Evolutionary conservation across 2,329 filamentous ascomycete genomes (phyloP), one percentile per base, ranked within the genome.

Genomic region (Penicillium sp.): DNA sequence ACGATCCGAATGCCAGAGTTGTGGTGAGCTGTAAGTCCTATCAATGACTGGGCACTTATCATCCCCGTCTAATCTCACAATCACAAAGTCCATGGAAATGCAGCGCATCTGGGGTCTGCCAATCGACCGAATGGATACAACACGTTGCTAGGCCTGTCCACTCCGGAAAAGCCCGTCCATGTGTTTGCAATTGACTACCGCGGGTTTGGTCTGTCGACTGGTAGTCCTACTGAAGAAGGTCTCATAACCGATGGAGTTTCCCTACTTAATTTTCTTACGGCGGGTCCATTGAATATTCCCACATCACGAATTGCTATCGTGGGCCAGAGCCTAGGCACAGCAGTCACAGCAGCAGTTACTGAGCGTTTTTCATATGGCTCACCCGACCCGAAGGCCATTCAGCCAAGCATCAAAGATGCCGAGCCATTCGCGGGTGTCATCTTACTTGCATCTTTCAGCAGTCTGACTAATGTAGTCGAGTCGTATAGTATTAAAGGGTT

Each of bases 181-280:
- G 84, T 96, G 45, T 80, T 97, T n/a, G 85, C 91, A 39, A 87
- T 96, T 66, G 92, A 96, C 78, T 97, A 97, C 75, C 89, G 93
- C 19, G 93, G 93, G 7, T 97, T 91, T 65, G 93, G 92, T 1
- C 82, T 85, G 39, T 95, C 90, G 9, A 90, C 87, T 0, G 91
- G 93, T n/a, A 78, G 76, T 4, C 93, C 93, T 0, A 88, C 87
- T 0, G 93, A 98, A 76, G 77, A 83, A 35, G 93, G 93, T 0
- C 77, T 98, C 8, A 90, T 96, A 54, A 85, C 84, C 4, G 93
- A 98, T 70, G 91, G 88, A 16, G 80, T 89, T 3, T 81, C 91
- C 0, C 77, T 91, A 3, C 80, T 96, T 3, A 82, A 91, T 58
- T 96, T 90, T 49, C 67, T 80, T 13, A 79, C 76, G 3, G 74